Evolutionary conservation across 2,329 filamentous ascomycete species (phyloP), one percentile per base, ranked within the genome.

Genomic region (Aspergillus quadricinctus): DNA sequence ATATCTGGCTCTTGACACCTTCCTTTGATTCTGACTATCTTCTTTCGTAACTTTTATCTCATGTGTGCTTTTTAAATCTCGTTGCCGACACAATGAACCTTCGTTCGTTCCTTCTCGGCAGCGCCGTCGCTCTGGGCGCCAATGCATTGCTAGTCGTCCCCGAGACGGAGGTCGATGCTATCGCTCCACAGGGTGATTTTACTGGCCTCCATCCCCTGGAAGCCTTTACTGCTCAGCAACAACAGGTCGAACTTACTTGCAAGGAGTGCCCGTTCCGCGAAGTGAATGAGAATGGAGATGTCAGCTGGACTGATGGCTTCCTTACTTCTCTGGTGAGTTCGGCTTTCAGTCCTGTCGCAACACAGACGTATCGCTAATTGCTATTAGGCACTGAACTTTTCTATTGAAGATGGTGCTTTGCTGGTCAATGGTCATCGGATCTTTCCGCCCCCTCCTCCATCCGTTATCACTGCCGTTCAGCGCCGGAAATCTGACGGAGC

Each of bases 191-290:
- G 31, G 58, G 59, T 35, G 65, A 62, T 40, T 60, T 71, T 19
- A 54, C 64, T 50, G 60, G 59, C 21, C 46, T 71, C 11, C 59
- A 66, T 45, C 69, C 66, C 0, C 25, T 69, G 23, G 64, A 69
- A 41, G 52, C 62, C 14, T 61, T 66, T 29, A 58, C 69, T 48
- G 60, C 65, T 11, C 65, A 66, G 49, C 59, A 68, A 49, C 60
- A 68, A 35, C 57, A 63, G 21, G 55, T 76, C 48, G 66, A 69
- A 27, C 62, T 77, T 21, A 58, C 62, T 48, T 77, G 75, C 61
- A 64, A 66, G 31, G 71, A 75, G 46, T 77, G 75, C 53, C 75
- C 74, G 1, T 73, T 76, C 61, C 69, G 69, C 31, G 64, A 70
- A 57, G 52, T 66, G 14, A 57, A 60, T 35, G 60, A 66, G 8